Evolutionary conservation across 2,329 filamentous ascomycete species (phyloP), one percentile per base, ranked within the genome.

Genomic region (Akanthomyces uredinophilus): DNA sequence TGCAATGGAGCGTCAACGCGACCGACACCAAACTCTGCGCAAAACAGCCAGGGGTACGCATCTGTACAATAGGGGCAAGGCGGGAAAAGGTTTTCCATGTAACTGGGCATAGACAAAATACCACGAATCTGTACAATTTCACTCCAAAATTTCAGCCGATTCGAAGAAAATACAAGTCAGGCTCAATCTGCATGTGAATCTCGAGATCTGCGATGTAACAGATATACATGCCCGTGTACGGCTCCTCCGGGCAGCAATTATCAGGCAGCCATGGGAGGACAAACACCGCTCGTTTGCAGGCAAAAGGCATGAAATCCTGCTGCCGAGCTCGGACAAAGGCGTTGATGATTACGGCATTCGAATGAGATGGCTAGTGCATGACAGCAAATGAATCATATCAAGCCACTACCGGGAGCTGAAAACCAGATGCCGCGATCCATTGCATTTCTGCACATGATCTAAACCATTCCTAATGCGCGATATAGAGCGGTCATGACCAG

Each of bases 41-140:
- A 37, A n/a, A 50, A 37, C 16, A 13, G 20, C 51, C 37, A 60
- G 49, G 58, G 50, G 58, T n/a, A 39, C 29, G 50, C 57, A 60
- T 32, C 14, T 60, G 57, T 60, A 60, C 37, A 4, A 60, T 60
- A 60, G n/a, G 47, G 47, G 20, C 20, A 52, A 5, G 41, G 41
- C 29, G 39, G 14, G 16, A 22, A 27, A 54, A 54, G 18, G 14
- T n/a, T 54, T 43, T 41, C 29, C 39, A 18, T 29, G 29, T 39
- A 61, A 16, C 16, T 14, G 41, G 59, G 59, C 50, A 61, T 61
- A 61, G 59, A 61, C 59, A 55, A 61, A 54, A 55, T 39, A 54
- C 39, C 29, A 61, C 41, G 16, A 39, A 46, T 22, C 16, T 54
- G 41, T 41, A 55, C 27, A 61, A 47, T 54, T 39, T 5, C 43